Evolutionary conservation across 2,329 filamentous ascomycete species (phyloP).

Genomic region (Aspergillus arachidicola): DNA sequence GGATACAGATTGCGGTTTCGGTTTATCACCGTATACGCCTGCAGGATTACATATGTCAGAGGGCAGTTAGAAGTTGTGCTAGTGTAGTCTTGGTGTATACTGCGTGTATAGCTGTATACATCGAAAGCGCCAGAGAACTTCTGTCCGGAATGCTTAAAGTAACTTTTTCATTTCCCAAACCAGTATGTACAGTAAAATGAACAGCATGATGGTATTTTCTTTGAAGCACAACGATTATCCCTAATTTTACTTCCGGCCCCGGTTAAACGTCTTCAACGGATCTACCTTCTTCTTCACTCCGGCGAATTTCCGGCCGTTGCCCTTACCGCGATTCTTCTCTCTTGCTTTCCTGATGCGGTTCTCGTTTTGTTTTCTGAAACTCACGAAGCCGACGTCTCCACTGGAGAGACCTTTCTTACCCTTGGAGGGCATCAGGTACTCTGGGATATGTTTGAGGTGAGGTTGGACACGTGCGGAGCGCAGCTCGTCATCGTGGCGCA

Average conservation of each 20-base stretch:
- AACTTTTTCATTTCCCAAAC: background rate
- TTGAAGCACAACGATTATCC: background rate
- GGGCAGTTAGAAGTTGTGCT: background rate
- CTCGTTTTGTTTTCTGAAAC: constrained; percentile 55
- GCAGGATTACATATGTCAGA: too few relatives aligned
- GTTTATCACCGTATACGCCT: too few relatives aligned
- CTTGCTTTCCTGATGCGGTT: constrained; percentile 56
- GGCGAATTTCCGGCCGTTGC: constrained; percentile 49
- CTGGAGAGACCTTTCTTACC: constrained; percentile 69
- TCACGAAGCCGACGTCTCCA: constrained; percentile 75
- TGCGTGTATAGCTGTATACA: background rate
- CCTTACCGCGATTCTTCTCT: constrained; percentile 45
- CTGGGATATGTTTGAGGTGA: constrained; percentile 91
- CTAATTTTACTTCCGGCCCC: constrained; percentile 38
- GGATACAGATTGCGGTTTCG: too few relatives aligned
- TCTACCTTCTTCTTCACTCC: constrained; percentile 64
- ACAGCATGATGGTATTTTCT: constrained; percentile 1
- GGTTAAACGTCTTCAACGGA: constrained; percentile 87
- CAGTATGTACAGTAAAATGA: background rate
- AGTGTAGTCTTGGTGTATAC: background rate
- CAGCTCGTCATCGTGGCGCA: constrained; percentile 88
- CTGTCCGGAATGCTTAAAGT: background rate
- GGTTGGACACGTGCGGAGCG: constrained; percentile 80
- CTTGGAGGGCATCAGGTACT: constrained; percentile 83
- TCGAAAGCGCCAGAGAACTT: background rate